These are phyloP conservation scores for Arachis stenosperma DNA, from an alignment of 306 rosid species.

Conservation along the genomic window DNA sequence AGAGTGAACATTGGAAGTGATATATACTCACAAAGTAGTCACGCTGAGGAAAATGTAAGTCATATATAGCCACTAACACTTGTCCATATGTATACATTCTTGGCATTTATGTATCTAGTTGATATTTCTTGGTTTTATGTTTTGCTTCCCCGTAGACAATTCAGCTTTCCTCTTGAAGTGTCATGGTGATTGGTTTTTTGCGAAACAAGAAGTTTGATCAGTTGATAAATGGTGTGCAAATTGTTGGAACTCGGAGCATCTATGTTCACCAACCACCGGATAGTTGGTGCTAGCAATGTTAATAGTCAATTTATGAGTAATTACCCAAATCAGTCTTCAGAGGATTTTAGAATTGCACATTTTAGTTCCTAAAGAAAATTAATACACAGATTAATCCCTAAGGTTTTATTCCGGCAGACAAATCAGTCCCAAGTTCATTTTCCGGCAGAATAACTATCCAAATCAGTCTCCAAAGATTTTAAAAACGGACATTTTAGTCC, in stretches of 20 bases:
- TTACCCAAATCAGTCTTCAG: too few species aligned
- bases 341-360: too few species aligned
- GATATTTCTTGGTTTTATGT: slow-evolving; percentile 20
- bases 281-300: neutral
- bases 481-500: too few species aligned
- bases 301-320: too few species aligned
- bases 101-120: neutral
- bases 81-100: neutral
- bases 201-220: slow-evolving; percentile 31
- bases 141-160: neutral
- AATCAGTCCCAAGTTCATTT: too few species aligned
- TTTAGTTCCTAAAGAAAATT: too few species aligned
- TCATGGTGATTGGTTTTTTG: slow-evolving; percentile 48
- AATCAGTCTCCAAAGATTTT: too few species aligned
- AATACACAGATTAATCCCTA: too few species aligned
- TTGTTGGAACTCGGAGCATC: too few species aligned
- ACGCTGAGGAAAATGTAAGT: slow-evolving; percentile 36
- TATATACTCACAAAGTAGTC: slow-evolving; percentile 9
- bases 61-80: neutral
- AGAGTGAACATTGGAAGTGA: slow-evolving; percentile 30
- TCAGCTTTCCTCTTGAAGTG: slow-evolving; percentile 25
- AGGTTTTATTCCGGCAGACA: too few species aligned
- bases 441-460: too few species aligned
- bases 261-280: neutral
- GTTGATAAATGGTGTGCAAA: neutral